Conservation (phyloP, 2,329 filamentous ascomycete species). For the Aspergillus uvarum region DNA sequence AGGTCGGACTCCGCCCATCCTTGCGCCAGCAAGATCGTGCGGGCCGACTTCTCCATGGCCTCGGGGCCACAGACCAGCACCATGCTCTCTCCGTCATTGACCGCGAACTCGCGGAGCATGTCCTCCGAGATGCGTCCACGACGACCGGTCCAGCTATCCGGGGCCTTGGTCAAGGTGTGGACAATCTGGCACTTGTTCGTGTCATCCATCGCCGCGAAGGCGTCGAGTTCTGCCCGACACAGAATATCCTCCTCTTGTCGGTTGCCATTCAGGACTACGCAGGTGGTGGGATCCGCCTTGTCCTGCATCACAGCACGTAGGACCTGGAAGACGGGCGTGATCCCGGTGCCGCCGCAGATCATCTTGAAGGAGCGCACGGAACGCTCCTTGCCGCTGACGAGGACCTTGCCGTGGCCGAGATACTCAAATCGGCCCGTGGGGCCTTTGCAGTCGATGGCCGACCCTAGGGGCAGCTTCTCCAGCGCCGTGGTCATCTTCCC, state of each 20-base stretch:
- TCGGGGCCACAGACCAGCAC: conserved; percentile 78
- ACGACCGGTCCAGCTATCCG: conserved; percentile 65
- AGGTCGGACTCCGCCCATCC: conserved; percentile 74
- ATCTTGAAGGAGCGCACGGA: conserved; percentile 71
- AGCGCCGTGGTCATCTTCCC: conserved; percentile 82
- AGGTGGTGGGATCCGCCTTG: conserved; percentile 61
- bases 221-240: conserved; percentile 70
- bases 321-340: conserved; percentile 89
- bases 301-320: conserved; percentile 71
- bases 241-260: conserved; percentile 77
- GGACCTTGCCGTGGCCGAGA: conserved; percentile 63
- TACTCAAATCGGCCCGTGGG: conserved; percentile 86
- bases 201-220: conserved; percentile 53
- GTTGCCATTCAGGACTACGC: conserved; percentile 77
- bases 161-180: conserved; percentile 67
- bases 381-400: conserved; percentile 58
- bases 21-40: conserved; percentile 56
- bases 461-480: conserved; percentile 69
- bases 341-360: conserved; percentile 84
- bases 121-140: conserved; percentile 65
- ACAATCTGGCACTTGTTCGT: conserved; percentile 59
- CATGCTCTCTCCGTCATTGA: conserved; percentile 55
- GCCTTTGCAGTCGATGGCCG: conserved; percentile 80
- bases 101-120: conserved; percentile 60
- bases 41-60: conserved; percentile 68